A percentile compares a stretch with the other conserved stretches of the same genome.
These are phyloP conservation scores for Usnea hakonensis DNA, from an alignment of 495 filamentous ascomycete species.

Conservation along the genomic window DNA sequence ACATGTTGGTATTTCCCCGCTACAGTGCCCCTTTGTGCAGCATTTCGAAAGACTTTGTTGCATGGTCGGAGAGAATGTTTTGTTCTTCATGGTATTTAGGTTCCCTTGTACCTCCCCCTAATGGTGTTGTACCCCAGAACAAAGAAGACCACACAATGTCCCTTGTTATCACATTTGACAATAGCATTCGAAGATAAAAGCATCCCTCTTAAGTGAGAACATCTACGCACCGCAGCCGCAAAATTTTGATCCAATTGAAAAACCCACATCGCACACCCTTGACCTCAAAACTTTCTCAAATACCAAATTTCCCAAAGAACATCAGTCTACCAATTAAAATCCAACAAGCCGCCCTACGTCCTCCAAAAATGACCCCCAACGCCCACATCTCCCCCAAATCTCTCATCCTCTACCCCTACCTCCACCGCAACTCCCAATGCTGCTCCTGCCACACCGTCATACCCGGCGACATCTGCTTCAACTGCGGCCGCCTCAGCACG, in stretches of 20 bases:
- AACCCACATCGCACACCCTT: no score
- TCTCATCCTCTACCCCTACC: background rate
- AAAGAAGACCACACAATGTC: background rate
- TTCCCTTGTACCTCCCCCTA: background rate
- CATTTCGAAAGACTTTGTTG: background rate
- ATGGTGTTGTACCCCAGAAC: background rate
- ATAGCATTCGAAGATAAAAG: background rate
- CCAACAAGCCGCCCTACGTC: no score
- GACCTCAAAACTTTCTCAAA: no score
- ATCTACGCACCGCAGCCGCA: no score
- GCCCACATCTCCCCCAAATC: background rate
- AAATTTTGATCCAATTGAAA: no score
- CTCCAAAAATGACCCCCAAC: background rate
- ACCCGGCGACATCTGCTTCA: constrained; percentile 11
- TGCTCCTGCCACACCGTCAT: constrained; percentile 1
- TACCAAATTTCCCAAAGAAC: background rate
- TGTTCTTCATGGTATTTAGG: background rate
- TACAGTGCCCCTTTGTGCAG: background rate
- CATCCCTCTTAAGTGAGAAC: no score
- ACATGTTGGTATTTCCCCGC: no score
- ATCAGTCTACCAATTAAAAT: background rate
- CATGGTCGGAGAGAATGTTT: background rate
- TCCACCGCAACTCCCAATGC: background rate
- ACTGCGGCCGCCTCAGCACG: constrained; percentile 4
- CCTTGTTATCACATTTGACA: background rate